These are phyloP conservation scores for Leptoxyphium fumago DNA, from an alignment of 2,329 filamentous ascomycete species.

Conservation along the genomic window DNA sequence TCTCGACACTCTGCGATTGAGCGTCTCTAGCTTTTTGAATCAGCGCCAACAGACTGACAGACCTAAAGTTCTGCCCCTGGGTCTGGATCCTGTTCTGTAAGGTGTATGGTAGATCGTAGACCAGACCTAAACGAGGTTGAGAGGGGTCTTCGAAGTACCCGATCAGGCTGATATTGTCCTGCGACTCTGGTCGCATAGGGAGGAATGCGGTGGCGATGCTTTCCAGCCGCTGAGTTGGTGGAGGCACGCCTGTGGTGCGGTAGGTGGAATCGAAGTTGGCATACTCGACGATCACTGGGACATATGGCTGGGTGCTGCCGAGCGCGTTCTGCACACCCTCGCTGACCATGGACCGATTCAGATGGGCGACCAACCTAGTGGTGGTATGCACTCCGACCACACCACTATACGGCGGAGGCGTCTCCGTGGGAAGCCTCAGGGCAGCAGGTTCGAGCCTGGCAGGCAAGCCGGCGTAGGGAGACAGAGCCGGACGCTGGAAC, in stretches of 20 bases:
- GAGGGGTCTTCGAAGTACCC: slow-evolving; percentile 63
- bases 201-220: slow-evolving; percentile 18
- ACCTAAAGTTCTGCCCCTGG: slow-evolving; percentile 23
- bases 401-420: slow-evolving; percentile 34
- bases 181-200: slow-evolving; percentile 19
- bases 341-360: slow-evolving; percentile 16
- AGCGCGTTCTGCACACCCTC: slow-evolving; percentile 21
- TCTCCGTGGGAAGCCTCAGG: slow-evolving; percentile 30
- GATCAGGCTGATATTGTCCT: slow-evolving; percentile 40
- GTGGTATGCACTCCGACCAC: slow-evolving; percentile 26
- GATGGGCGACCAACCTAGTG: slow-evolving; percentile 30
- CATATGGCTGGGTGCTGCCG: slow-evolving; percentile 17
- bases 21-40: slow-evolving; percentile 31
- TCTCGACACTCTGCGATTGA: slow-evolving; percentile 24
- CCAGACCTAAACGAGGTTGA: slow-evolving; percentile 53
- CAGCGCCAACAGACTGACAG: slow-evolving; percentile 32
- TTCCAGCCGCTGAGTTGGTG: slow-evolving; percentile 31
- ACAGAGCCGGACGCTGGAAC: slow-evolving; percentile 15
- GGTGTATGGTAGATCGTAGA: slow-evolving; percentile 55
- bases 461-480: slow-evolving; percentile 24
- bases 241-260: slow-evolving; percentile 30
- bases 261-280: slow-evolving; percentile 37
- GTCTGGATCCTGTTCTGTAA: slow-evolving; percentile 27
- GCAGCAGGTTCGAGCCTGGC: slow-evolving; percentile 29
- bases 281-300: slow-evolving; percentile 57